Evolutionary conservation across 371 early-diverging fungal genomes (phyloP).

Genomic region (Mortierella sp.): DNA sequence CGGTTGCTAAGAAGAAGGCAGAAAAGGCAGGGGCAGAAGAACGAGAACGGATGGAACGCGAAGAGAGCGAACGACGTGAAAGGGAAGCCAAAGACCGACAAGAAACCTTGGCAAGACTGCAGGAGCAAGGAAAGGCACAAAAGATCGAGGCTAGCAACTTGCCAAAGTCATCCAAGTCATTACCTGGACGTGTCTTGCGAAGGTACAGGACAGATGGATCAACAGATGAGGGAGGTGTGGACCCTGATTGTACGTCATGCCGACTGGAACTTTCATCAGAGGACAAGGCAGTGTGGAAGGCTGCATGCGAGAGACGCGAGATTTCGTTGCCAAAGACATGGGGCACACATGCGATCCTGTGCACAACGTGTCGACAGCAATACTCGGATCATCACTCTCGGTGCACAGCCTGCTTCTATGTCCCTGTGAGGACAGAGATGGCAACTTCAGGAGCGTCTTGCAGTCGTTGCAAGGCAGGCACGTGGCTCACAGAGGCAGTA

Average conservation of each 20-base stretch:
- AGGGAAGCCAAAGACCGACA: conserved; percentile 13
- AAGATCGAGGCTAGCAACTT: conserved; percentile 43
- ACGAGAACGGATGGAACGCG: conserved; percentile 6
- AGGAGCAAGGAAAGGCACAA: conserved; percentile 30
- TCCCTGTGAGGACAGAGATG: conserved; percentile 44
- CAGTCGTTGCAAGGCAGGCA: conserved; percentile 47
- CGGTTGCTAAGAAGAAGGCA: conserved; percentile 29
- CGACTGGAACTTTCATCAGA: conserved; percentile 35
- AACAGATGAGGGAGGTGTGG: conserved; percentile 16
- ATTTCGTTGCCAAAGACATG: conserved; percentile 47
- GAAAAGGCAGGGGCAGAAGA: conserved; percentile 19
- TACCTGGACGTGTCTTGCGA: conserved; percentile 48
- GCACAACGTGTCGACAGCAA: conserved; percentile 35
- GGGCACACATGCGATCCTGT: conserved; percentile 44
- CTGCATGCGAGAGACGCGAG: conserved; percentile 22
- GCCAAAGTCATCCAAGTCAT: conserved; percentile 48
- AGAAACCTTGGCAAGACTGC: conserved; percentile 8
- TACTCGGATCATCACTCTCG: conserved; percentile 44
- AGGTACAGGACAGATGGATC: conserved; percentile 15
- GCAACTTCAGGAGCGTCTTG: conserved; percentile 23
- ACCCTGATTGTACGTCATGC: conserved; percentile 49
- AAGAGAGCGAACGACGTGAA: conserved; percentile 5
- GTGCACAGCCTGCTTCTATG: conserved; percentile 51
- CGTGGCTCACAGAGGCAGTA: conserved; percentile 39
- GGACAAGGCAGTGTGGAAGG: conserved; percentile 39